These are phyloP conservation scores for Agrocybe chaxingu DNA, from an alignment of 768 basidiomycete species.

Conservation along the genomic window DNA sequence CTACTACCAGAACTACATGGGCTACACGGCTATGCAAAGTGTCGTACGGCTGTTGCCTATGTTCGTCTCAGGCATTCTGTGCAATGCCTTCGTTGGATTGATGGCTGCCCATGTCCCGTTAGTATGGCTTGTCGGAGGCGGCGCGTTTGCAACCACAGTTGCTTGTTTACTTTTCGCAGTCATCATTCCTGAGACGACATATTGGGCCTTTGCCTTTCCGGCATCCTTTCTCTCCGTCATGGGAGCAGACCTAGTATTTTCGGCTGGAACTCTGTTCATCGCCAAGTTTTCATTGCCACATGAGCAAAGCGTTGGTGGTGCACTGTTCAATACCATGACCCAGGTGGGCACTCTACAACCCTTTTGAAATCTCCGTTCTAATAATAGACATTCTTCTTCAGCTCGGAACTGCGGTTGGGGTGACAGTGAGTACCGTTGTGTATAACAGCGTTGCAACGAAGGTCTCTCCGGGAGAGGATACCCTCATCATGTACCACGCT, in stretches of 20 bases:
- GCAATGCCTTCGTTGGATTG: constrained; percentile 64
- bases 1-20: constrained; percentile 67
- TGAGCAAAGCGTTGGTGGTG: constrained; percentile 77
- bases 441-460: constrained; percentile 48
- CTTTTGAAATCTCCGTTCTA: too few species aligned
- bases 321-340: constrained; percentile 75
- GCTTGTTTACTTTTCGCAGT: constrained; percentile 69
- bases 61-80: constrained; percentile 60
- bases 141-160: constrained; percentile 54
- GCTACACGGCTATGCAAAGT: constrained; percentile 51
- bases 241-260: constrained; percentile 77
- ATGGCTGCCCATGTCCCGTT: constrained; percentile 54
- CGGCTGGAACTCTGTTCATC: constrained; percentile 71
- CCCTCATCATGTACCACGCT: constrained; percentile 50
- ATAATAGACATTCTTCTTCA: constrained; percentile 16
- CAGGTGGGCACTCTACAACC: constrained; percentile 38
- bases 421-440: constrained; percentile 71
- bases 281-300: constrained; percentile 62
- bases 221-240: constrained; percentile 61
- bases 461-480: constrained; percentile 28
- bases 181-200: constrained; percentile 52
- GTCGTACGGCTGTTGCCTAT: constrained; percentile 72
- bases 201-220: constrained; percentile 79
- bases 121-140: constrained; percentile 58
- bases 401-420: constrained; percentile 69